phyloP scores from a whole-genome alignment of 306 rosid genomes.

The Gastrolobium bilobum region DNA sequence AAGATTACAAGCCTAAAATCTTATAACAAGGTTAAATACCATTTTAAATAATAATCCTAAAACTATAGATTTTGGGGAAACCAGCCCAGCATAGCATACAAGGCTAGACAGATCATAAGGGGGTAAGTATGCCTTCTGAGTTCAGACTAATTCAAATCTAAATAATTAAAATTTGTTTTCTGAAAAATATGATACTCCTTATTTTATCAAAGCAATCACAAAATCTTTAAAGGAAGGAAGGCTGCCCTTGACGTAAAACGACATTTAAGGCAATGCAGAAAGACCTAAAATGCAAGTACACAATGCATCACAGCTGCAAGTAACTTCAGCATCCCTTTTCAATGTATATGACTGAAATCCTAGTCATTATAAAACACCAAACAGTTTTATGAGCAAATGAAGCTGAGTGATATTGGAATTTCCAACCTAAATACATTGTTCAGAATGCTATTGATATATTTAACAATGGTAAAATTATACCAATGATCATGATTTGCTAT shows the following conservation, averaged over 20 bases:
- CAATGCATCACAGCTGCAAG: conserved; percentile 4
- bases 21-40: neutral
- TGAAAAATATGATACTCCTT: neutral
- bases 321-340: conserved; percentile 19
- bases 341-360: neutral
- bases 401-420: conserved; percentile 33
- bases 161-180: neutral
- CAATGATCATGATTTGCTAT: conserved; percentile 34
- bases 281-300: neutral
- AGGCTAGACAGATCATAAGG: conserved; percentile 21
- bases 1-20: conserved; percentile 4
- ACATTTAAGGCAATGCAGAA: neutral
- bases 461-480: conserved; percentile 33
- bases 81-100: neutral
- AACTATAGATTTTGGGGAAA: conserved; percentile 25
- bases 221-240: neutral
- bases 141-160: neutral
- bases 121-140: neutral
- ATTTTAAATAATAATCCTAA: conserved; percentile 7
- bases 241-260: conserved; percentile 2
- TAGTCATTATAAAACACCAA: conserved; percentile 5
- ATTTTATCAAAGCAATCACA: conserved; percentile 35
- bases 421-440: conserved; percentile 50
- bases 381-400: conserved; percentile 8
- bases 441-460: conserved; percentile 16